Base-by-base conservation (phyloP, 768 basidiomycete species). In the Dentipellis sp. region DNA sequence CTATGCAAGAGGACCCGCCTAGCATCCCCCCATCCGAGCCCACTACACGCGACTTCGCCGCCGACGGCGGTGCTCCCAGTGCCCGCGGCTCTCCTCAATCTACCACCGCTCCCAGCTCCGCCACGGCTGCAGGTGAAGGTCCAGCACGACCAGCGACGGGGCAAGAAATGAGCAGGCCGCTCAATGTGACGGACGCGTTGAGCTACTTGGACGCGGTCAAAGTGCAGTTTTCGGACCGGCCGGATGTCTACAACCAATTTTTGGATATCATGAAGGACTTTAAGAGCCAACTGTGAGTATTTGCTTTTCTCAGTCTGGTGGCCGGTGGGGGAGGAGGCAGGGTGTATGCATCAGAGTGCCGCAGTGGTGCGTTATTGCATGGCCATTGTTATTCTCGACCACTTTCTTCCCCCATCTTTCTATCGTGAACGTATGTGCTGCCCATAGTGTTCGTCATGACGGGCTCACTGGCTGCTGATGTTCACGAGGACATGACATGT, bases 211-310 rank as follows among this genome's bases (percentile, higher is more conserved):
- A 97, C 68, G 90, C 91, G 23, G 93, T 97, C 74, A 97, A 95
- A 75, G 77, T 82, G 45, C 89, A 93, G 73, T 97, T 95, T 69
- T 78, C 82, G 48, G 86, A 91, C 67, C 84, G 85, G 68, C 93
- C 93, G 17, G 91, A 94, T 64, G 92, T 95, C 23, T 97, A 97
- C 77, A 95, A 97, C 68, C 80, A 86, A 61, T 93, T 94, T 67
- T 71, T 94, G 70, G 92, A 95, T 69, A 94, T 97, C 67, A 97
- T 97, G 97, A 97, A 97, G 76, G 94, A 98, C 68, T 99, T 99
- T 71, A 99, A 99, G 75, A 91, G 92, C 65, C 91, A 95, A 72
- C 75, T 74, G 90, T 93, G 69, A 74, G 91, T 80, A 19, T 19
- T 50, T 39, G 6, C 11, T 37, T 34, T 12, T 8, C 14, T 38